phyloP scores from a whole-genome alignment of 495 filamentous ascomycete genomes.

The Pseudevernia furfuracea region DNA sequence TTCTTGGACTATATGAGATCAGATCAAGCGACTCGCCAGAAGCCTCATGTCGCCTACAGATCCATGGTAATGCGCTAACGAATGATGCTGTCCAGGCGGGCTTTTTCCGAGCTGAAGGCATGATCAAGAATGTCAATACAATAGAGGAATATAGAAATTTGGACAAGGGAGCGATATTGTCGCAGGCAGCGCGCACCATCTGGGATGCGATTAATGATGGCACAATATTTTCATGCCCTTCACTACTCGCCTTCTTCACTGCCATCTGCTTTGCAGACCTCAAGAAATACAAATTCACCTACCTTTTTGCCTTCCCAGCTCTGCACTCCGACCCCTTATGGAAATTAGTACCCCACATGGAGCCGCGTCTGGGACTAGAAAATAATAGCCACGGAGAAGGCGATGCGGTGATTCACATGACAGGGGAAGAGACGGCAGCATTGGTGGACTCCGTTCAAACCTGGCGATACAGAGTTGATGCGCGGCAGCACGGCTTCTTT shows the following conservation, averaged over 20 bases:
- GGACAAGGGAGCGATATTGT: conserved; percentile 64
- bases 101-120: conserved; percentile 77
- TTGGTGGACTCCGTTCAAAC: conserved; percentile 75
- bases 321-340: conserved; percentile 81
- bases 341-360: conserved; percentile 38
- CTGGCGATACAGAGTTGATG: conserved; percentile 74
- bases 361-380: conserved; percentile 1
- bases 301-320: conserved; percentile 92
- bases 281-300: conserved; percentile 90
- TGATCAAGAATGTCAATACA: conserved; percentile 93
- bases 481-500: conserved; percentile 86
- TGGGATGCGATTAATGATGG: conserved; percentile 97
- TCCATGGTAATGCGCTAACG: conserved; percentile 77
- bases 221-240: conserved; percentile 89
- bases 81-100: conserved; percentile 68
- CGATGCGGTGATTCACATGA: conserved; percentile 42
- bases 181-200: conserved; percentile 68
- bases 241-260: conserved; percentile 76
- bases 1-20: conserved; percentile 86
- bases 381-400: conserved; percentile 26
- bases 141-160: conserved; percentile 81
- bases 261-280: conserved; percentile 92
- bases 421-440: conserved; percentile 56
- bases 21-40: conserved; percentile 59
- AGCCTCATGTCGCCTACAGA: conserved; percentile 73